Conservation (phyloP, 139 green algal genomes). For the Chlamydomonas urium region DNA sequence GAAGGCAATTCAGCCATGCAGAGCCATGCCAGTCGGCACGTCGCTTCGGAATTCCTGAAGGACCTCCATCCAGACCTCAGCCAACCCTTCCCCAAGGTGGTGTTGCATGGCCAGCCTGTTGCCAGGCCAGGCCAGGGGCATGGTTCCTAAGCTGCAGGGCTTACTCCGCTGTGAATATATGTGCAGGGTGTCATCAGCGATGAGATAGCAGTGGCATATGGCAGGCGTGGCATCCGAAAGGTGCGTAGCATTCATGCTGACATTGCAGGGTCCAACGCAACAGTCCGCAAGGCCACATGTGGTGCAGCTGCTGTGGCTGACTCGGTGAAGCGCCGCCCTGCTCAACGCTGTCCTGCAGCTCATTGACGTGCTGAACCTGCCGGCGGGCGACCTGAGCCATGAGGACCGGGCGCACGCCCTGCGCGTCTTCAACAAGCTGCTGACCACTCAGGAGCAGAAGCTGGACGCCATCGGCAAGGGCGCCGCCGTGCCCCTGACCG, state of each 20-base stretch:
- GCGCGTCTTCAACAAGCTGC: constrained; percentile 26
- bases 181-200: constrained; percentile 30
- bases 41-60: constrained; percentile 30
- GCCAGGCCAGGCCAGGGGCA: too few species aligned
- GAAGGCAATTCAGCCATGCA: too few species aligned
- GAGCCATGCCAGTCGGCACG: constrained; percentile 28
- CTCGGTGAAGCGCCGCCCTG: neutral
- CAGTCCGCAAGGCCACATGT: too few species aligned
- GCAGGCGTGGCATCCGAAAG: constrained; percentile 28
- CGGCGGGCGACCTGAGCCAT: constrained; percentile 13
- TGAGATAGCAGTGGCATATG: constrained; percentile 36
- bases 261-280: neutral
- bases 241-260: neutral
- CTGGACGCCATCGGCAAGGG: constrained; percentile 26
- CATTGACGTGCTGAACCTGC: constrained; percentile 14
- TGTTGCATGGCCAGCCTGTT: too few species aligned
- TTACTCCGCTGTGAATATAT: too few species aligned
- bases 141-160: too few species aligned
- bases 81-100: constrained; percentile 27
- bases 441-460: constrained; percentile 22
- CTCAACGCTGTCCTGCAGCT: constrained; percentile 16
- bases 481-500: constrained; percentile 22
- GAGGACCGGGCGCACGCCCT: constrained; percentile 30
- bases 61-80: constrained; percentile 37
- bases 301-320: too few species aligned